Evolutionary conservation across 139 green algal species (phyloP).

Genomic region (Mychonastes homosphaera): DNA sequence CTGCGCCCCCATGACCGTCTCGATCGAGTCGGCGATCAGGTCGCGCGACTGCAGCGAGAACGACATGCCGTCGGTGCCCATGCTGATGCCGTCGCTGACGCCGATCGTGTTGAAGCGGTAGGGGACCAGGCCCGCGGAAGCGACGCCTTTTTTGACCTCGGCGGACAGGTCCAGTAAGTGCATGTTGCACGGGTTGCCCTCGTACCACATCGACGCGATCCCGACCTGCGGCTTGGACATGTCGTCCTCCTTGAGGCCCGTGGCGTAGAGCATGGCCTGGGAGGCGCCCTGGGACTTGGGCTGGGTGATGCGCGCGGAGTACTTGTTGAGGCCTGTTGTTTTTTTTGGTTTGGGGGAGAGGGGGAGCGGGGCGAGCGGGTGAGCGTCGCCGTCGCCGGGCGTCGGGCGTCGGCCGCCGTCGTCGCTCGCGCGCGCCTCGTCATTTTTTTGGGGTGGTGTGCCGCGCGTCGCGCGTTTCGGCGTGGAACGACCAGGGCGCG

Average conservation of each 20-base stretch:
- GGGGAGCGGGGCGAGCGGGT: not conserved
- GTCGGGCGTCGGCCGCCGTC: too few species aligned
- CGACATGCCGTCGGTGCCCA: conserved; percentile 98
- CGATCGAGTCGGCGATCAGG: conserved; percentile 91
- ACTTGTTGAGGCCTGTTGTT: conserved; percentile 95
- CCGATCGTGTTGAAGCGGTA: conserved; percentile 91
- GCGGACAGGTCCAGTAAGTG: conserved; percentile 88
- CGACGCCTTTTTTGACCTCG: conserved; percentile 87
- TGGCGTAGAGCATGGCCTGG: conserved; percentile 98
- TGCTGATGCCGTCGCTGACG: conserved; percentile 94
- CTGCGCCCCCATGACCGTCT: conserved; percentile 93
- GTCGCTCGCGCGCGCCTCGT: too few species aligned
- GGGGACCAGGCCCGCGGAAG: conserved; percentile 66
- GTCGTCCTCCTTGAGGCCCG: conserved; percentile 77
- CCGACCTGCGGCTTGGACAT: conserved; percentile 82
- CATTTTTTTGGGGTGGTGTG: too few species aligned
- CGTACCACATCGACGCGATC: conserved; percentile 93
- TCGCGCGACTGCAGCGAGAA: conserved; percentile 78
- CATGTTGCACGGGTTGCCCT: conserved; percentile 99
- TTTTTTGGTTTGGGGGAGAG: too few species aligned
- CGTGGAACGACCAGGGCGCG: too few species aligned
- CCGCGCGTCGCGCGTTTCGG: too few species aligned
- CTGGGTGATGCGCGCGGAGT: conserved; percentile 86
- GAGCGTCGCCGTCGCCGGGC: not conserved
- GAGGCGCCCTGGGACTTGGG: conserved; percentile 91